Conservation (phyloP, 176 grass and related monocot species). For the Oryza nivara region DNA sequence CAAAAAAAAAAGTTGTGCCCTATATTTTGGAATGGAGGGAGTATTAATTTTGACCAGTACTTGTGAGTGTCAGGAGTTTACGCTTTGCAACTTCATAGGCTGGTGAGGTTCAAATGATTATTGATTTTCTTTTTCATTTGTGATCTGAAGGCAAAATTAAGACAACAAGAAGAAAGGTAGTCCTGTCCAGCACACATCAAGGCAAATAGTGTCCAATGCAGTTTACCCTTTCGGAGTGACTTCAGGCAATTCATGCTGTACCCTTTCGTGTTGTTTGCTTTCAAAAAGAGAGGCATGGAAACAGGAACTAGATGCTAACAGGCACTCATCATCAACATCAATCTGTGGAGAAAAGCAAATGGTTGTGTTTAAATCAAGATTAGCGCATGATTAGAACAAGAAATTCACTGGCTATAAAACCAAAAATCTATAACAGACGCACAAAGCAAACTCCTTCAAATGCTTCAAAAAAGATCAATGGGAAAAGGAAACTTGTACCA, state of each 20-base stretch:
- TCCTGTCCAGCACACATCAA: slow-evolving; percentile 1
- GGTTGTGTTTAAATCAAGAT: slow-evolving; percentile 27
- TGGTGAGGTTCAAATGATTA: slow-evolving; percentile 29
- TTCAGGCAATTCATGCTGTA: slow-evolving; percentile 49
- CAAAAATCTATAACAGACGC: slow-evolving; percentile 29
- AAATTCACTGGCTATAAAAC: slow-evolving; percentile 4
- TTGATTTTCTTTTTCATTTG: neutral
- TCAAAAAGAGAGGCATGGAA: slow-evolving; percentile 28
- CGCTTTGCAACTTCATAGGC: slow-evolving; percentile 1
- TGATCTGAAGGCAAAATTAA: slow-evolving; percentile 13
- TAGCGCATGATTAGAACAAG: slow-evolving; percentile 20
- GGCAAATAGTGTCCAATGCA: slow-evolving; percentile 25
- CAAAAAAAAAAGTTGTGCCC: no score
- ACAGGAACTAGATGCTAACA: slow-evolving; percentile 41
- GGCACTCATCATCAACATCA: slow-evolving; percentile 32
- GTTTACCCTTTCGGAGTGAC: slow-evolving; percentile 47
- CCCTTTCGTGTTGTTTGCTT: slow-evolving; percentile 33
- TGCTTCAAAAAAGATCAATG: slow-evolving; percentile 6
- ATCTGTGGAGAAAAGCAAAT: slow-evolving; percentile 56
- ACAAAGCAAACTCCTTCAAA: slow-evolving; percentile 31
- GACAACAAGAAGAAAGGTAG: slow-evolving; percentile 22
- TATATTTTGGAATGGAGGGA: no score
- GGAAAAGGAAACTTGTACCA: slow-evolving; percentile 34
- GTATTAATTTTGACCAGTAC: slow-evolving; percentile 2
- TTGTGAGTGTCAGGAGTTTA: slow-evolving; percentile 14